Conservation (phyloP, 805 yeast species). For the Saccharomycopsis sp. region DNA sequence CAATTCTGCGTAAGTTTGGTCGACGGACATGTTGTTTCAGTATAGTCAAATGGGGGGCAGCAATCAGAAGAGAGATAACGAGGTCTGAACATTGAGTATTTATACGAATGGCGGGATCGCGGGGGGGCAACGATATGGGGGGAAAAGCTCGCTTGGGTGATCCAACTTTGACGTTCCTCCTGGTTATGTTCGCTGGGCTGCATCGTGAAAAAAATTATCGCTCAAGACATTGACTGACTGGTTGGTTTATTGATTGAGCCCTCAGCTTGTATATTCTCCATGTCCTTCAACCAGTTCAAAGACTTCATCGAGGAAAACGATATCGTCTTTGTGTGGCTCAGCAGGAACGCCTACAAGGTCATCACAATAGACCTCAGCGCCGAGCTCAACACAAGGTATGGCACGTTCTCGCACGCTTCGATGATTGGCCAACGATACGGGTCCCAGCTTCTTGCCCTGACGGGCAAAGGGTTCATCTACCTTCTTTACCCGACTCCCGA, state of each 20-base stretch:
- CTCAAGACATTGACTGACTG: too few relatives aligned
- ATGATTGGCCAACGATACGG: slow-evolving; percentile 84
- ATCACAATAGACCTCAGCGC: slow-evolving; percentile 51
- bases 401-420: slow-evolving; percentile 72
- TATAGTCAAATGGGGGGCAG: too few relatives aligned
- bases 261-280: too few relatives aligned
- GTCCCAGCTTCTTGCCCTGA: slow-evolving; percentile 61
- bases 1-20: slow-evolving; percentile 4
- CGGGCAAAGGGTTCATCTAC: slow-evolving; percentile 73
- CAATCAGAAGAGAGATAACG: too few relatives aligned
- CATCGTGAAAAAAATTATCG: too few relatives aligned
- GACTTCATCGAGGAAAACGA: slow-evolving; percentile 77
- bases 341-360: slow-evolving; percentile 74
- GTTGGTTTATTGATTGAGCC: too few relatives aligned
- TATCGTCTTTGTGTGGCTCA: slow-evolving; percentile 75
- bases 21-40: not conserved
- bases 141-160: not conserved
- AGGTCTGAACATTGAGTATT: too few relatives aligned
- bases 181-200: too few relatives aligned
- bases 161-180: too few relatives aligned
- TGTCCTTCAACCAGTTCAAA: too few relatives aligned
- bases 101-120: too few relatives aligned
- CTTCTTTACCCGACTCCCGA: slow-evolving; percentile 89
- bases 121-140: too few relatives aligned
- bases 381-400: slow-evolving; percentile 75